phyloP scores from a whole-genome alignment of 2,329 filamentous ascomycete genomes.

The Tolypocladium pustulatum region DNA sequence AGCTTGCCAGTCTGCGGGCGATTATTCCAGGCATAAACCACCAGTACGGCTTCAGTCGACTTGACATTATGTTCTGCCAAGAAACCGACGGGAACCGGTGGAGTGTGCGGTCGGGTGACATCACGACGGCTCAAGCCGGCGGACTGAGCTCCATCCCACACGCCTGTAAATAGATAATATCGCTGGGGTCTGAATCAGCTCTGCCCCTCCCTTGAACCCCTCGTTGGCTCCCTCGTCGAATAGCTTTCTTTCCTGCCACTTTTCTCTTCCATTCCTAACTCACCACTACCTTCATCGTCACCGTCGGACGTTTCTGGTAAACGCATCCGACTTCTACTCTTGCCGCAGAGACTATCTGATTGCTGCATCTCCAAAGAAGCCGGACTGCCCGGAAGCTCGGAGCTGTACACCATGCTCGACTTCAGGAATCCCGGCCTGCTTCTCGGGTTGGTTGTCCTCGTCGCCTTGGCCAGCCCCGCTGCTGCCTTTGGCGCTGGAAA shows the following conservation, averaged over 20 bases:
- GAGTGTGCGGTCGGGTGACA: background rate
- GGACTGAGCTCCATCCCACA: background rate
- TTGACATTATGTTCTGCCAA: background rate
- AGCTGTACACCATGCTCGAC: conserved; percentile 30
- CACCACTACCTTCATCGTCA: background rate
- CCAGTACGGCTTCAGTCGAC: background rate
- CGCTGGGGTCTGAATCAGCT: background rate
- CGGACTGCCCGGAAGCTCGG: background rate
- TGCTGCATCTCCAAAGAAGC: background rate
- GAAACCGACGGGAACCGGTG: background rate
- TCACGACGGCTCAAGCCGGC: background rate
- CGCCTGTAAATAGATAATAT: background rate
- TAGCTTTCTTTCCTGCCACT: background rate
- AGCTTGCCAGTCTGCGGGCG: background rate
- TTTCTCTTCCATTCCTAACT: background rate
- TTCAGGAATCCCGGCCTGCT: conserved; percentile 38
- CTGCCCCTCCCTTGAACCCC: background rate
- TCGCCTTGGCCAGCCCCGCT: conserved; percentile 56
- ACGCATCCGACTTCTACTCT: background rate
- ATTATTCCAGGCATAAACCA: background rate
- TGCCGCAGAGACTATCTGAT: background rate
- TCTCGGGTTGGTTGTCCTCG: conserved; percentile 48
- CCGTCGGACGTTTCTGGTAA: background rate
- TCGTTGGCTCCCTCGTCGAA: background rate
- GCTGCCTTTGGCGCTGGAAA: conserved; percentile 82